Base-by-base conservation (phyloP, 2,329 filamentous ascomycete genomes). In the Leptosphaerulina australis region DNA sequence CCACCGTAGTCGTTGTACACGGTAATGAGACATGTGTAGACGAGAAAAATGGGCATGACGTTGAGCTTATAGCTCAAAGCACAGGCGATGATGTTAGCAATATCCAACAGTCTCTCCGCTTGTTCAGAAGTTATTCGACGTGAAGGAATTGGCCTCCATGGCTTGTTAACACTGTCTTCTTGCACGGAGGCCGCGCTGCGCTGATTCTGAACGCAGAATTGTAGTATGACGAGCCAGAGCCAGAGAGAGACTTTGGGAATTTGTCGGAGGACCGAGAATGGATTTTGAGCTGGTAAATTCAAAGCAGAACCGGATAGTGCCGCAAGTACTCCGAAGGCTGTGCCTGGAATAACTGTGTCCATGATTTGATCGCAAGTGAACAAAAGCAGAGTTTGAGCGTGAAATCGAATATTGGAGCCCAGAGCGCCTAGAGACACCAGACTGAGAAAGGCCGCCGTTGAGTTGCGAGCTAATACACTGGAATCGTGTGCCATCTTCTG, bases 81-180 rank as follows among this genome's bases (percentile, higher is more conserved):
- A 5, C 7, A 15, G 4, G 51, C 28, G 2, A 26, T 1, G n/a
- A 60, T 11, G 15, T 50, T 28, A 1, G 44, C 38, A 3, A 31
- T 26, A 2, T 21, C 9, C 11, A 63, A 18, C 3, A 70, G 49
- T 6, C 39, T 43, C 1, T 59, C 55, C 0, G 64, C 60, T 8
- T 64, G 44, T 1, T 25, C 18, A 1, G 45, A 25, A 10, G 50
- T 64, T 24, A 74, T 65, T 3, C 58, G 55, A 12, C 57, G 46
- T 1, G 56, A 51, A 0, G 69, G 63, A 25, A 74, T 55, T 0
- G 69, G 63, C 6, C 71, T 57, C 70, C 71, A 73, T 25, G 74
- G 73, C 44, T 77, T 77, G 63, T 78, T 78, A 46, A 73, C 50
- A 0, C 39, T 26, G 50, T 78, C 76, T 46, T 78, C 76, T 0